These are phyloP conservation scores for Corymbia calophylla DNA, from an alignment of 441 rosid genomes.

Conservation along the genomic window DNA sequence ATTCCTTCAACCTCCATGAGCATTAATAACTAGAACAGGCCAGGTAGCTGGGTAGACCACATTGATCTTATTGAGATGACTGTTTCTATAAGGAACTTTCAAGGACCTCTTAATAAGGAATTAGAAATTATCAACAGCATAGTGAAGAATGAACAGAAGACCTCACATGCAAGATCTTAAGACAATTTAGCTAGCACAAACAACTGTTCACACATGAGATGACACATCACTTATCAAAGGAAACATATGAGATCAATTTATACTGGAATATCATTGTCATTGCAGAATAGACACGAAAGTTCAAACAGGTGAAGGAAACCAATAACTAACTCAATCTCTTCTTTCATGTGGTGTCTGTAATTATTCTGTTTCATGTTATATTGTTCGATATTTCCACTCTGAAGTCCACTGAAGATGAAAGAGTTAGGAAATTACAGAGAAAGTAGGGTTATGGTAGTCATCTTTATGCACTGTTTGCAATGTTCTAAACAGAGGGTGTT, in stretches of 20 bases:
- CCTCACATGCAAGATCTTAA: background rate
- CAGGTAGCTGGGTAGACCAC: background rate
- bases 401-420: background rate
- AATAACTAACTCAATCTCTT: background rate
- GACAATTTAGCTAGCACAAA: background rate
- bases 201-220: background rate
- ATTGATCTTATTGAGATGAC: background rate
- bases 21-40: background rate
- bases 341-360: background rate
- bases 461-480: conserved; percentile 68
- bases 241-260: background rate
- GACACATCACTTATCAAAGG: background rate
- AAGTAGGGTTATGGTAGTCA: conserved; percentile 92
- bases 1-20: background rate
- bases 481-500: conserved; percentile 74
- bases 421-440: conserved; percentile 43
- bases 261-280: background rate
- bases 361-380: background rate
- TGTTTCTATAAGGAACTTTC: background rate
- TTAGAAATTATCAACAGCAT: background rate
- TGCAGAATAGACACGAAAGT: background rate
- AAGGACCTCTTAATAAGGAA: background rate
- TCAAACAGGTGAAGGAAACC: background rate
- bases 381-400: background rate
- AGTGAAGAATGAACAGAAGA: background rate